Percentiles rank a stretch among this genome's conserved stretches.
Evolutionary conservation across 1,284 basidiomycete species (phyloP).

Genomic region (Ceratobasidium sp.): DNA sequence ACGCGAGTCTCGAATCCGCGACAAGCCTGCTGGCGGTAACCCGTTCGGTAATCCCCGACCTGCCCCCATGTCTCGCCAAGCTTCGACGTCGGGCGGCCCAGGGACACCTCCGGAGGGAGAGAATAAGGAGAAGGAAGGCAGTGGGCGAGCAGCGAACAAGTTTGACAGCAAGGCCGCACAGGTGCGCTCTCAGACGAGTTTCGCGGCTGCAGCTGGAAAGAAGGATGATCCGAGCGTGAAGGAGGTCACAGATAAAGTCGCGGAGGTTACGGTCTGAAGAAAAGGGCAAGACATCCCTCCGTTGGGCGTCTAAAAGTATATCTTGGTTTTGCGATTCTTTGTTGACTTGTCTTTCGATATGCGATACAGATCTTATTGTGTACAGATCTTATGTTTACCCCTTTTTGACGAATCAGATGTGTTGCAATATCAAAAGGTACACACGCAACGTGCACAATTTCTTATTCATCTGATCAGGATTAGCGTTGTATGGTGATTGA

Average conservation of each 20-base stretch:
- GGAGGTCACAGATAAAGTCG: slow-evolving; percentile 15
- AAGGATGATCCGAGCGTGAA: slow-evolving; percentile 9
- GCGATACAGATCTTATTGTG: slow-evolving; percentile 5
- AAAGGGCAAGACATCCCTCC: not conserved
- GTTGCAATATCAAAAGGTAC: not conserved
- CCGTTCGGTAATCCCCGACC: slow-evolving; percentile 12
- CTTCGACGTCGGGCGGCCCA: not conserved
- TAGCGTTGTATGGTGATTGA: not conserved
- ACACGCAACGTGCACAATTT: slow-evolving; percentile 11
- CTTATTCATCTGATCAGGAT: not conserved
- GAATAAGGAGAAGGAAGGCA: slow-evolving; percentile 11
- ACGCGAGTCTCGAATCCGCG: slow-evolving; percentile 26
- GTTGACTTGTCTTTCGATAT: not conserved
- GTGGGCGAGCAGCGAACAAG: not conserved
- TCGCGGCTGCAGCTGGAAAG: slow-evolving; percentile 43
- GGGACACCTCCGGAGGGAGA: not conserved
- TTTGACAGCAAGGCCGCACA: slow-evolving; percentile 36
- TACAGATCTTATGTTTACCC: slow-evolving; percentile 10
- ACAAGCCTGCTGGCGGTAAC: not conserved
- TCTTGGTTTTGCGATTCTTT: not conserved
- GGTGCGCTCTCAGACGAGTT: slow-evolving; percentile 43
- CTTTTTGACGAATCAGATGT: not conserved
- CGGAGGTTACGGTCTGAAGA: slow-evolving; percentile 20
- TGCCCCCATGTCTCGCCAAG: slow-evolving; percentile 5
- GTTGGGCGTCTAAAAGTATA: not conserved